Evolutionary conservation across 306 rosid species (phyloP).

Genomic region (Morella rubra): DNA sequence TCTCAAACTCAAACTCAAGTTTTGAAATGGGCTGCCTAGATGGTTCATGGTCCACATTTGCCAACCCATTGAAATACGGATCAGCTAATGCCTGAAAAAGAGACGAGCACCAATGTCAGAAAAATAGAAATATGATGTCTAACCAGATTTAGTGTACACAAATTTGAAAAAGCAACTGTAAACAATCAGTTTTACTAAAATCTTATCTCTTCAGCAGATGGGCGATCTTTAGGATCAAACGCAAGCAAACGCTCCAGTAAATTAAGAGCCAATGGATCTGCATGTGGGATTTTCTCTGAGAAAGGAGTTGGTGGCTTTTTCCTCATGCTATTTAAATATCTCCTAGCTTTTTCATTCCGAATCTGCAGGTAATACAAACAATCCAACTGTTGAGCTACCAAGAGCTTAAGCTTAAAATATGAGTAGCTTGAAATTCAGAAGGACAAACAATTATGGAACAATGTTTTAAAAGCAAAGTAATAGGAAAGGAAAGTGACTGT

Average conservation of each 20-base stretch:
- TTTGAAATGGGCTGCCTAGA: slow-evolving; percentile 56
- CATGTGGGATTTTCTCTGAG: slow-evolving; percentile 49
- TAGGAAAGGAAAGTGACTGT: not conserved
- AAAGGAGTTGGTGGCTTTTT: slow-evolving; percentile 51
- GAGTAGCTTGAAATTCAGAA: not conserved
- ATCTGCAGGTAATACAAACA: slow-evolving; percentile 40
- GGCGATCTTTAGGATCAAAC: slow-evolving; percentile 63
- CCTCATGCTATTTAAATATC: slow-evolving; percentile 51
- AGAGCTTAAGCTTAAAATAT: slow-evolving; percentile 8
- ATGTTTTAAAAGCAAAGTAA: slow-evolving; percentile 1
- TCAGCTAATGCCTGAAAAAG: slow-evolving; percentile 57
- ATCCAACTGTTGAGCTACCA: slow-evolving; percentile 7
- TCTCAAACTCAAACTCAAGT: slow-evolving; percentile 67
- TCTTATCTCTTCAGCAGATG: slow-evolving; percentile 62
- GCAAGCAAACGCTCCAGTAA: slow-evolving; percentile 60
- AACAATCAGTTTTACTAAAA: slow-evolving; percentile 11
- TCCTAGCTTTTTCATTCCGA: slow-evolving; percentile 65
- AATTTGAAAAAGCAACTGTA: not conserved
- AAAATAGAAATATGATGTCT: slow-evolving; percentile 4
- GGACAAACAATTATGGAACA: not conserved
- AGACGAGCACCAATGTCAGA: slow-evolving; percentile 11
- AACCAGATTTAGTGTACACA: not conserved
- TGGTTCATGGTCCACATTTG: slow-evolving; percentile 51
- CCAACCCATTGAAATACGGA: slow-evolving; percentile 58
- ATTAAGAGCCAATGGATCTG: slow-evolving; percentile 58